Percentiles rank a stretch among this genome's conserved stretches.
Conservation (phyloP, 192 early-diverging fungal genomes). For the Backusella morwellensis region DNA sequence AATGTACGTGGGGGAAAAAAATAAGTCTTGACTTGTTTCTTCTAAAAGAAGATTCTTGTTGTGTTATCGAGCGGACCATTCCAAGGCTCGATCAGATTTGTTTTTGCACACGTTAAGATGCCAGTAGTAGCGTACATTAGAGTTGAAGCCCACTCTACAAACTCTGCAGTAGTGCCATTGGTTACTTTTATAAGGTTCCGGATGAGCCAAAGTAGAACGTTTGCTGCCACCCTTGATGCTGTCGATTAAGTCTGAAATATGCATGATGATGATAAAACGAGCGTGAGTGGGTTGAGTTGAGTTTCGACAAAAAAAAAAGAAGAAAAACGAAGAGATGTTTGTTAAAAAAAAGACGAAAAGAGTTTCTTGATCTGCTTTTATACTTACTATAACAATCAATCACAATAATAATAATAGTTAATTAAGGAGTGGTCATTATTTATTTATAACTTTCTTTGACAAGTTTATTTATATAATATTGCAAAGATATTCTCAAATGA, state of each 20-base stretch:
- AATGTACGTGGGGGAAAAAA: background rate
- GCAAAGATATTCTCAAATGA: background rate
- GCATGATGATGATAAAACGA: background rate
- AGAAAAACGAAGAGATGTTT: background rate
- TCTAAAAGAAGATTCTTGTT: background rate
- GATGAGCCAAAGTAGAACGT: background rate
- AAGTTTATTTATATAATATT: background rate
- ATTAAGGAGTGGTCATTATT: background rate
- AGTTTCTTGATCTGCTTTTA: background rate
- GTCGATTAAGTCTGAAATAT: no score
- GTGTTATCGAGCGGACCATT: background rate
- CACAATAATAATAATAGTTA: background rate
- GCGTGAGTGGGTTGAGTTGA: background rate
- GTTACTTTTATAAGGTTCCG: background rate
- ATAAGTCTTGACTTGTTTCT: background rate
- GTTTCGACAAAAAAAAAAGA: background rate
- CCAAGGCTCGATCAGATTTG: background rate
- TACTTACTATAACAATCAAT: background rate
- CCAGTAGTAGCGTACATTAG: conserved; percentile 8
- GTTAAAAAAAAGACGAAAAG: background rate
- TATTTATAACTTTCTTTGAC: background rate
- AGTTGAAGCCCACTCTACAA: conserved; percentile 1
- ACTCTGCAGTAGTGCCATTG: conserved; percentile 1
- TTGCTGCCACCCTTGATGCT: background rate
- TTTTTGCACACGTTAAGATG: conserved; percentile 9